Base-by-base conservation (phyloP, 2,329 filamentous ascomycete genomes). In the Torrubiella hemipterigena region DNA sequence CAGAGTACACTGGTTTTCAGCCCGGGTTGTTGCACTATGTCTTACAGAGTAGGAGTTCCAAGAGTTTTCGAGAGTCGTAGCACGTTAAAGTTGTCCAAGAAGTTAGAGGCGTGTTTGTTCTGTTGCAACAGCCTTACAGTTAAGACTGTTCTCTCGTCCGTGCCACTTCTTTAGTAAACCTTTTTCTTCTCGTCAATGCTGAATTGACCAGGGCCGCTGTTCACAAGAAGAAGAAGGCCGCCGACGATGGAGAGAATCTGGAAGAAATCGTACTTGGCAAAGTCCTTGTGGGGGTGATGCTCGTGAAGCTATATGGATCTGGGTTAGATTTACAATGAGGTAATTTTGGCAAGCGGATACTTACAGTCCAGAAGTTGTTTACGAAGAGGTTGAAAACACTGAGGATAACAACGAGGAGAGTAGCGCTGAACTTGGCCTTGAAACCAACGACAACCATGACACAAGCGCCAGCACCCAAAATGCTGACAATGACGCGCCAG, bases 111-210 rank as follows among this genome's bases (percentile, higher is more conserved):
- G n/a, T n/a, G n/a, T n/a, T n/a, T n/a, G n/a, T n/a, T n/a, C n/a
- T n/a, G n/a, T n/a, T n/a, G n/a, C n/a, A n/a, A n/a, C n/a, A n/a
- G n/a, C n/a, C n/a, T n/a, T n/a, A n/a, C n/a, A n/a, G n/a, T n/a
- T n/a, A n/a, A n/a, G n/a, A n/a, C n/a, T n/a, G n/a, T n/a, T n/a
- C n/a, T n/a, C n/a, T n/a, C n/a, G n/a, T n/a, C n/a, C n/a, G n/a
- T n/a, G n/a, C n/a, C 23, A 26, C 23, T 22, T 27, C 15, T 34
- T 44, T 71, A 98, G 67, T 98, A 98, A 46, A 98, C 91, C 74
- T 98, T 98, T 78, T 98, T 98, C 83, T 98, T 98, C 76, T 98
- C 91, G 61, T 98, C 91, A 59, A 96, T 89, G 57, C 83, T 93
- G 69, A 96, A 82, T 59, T 94, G 87, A 41, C 91, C 91, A 8